Evolutionary conservation across 306 rosid genomes (phyloP).

Genomic region (Boehmeria nivea): DNA sequence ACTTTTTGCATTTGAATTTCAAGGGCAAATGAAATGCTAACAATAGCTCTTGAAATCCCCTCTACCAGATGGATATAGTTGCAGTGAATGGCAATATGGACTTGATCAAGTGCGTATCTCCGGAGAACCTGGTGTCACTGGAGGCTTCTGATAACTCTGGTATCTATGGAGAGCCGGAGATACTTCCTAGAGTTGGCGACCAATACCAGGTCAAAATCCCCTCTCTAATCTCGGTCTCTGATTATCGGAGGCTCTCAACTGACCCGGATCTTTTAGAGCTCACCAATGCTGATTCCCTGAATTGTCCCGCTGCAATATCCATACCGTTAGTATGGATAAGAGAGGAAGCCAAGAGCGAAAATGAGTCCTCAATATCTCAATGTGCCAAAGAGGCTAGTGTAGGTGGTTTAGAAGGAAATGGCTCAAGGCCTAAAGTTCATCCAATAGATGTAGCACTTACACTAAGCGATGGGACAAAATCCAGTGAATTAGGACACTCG

Average conservation of each 20-base stretch:
- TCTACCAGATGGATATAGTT: constrained; percentile 41
- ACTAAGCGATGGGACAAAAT: constrained; percentile 17
- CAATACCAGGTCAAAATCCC: constrained; percentile 70
- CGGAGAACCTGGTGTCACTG: constrained; percentile 40
- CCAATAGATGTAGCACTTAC: constrained; percentile 9
- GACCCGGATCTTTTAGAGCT: constrained; percentile 25
- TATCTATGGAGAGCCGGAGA: constrained; percentile 54
- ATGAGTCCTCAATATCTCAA: constrained; percentile 24
- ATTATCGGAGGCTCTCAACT: constrained; percentile 29
- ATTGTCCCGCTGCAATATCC: constrained; percentile 53
- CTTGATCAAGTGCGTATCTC: constrained; percentile 31
- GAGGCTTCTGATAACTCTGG: constrained; percentile 43
- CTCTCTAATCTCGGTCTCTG: constrained; percentile 33
- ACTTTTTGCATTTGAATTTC: background rate
- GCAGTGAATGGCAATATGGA: constrained; percentile 34
- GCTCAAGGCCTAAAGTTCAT: constrained; percentile 27
- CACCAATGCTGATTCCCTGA: constrained; percentile 13
- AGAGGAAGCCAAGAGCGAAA: constrained; percentile 28
- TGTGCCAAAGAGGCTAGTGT: constrained; percentile 15
- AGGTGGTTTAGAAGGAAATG: constrained; percentile 10
- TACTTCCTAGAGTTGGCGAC: constrained; percentile 67
- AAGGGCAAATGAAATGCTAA: too few relatives aligned
- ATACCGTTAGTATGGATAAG: constrained; percentile 52
- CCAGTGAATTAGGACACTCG: constrained; percentile 27
- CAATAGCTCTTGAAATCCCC: too few relatives aligned